Base-by-base conservation (phyloP, 768 basidiomycete genomes). In the Gloeostereum incarnatum region DNA sequence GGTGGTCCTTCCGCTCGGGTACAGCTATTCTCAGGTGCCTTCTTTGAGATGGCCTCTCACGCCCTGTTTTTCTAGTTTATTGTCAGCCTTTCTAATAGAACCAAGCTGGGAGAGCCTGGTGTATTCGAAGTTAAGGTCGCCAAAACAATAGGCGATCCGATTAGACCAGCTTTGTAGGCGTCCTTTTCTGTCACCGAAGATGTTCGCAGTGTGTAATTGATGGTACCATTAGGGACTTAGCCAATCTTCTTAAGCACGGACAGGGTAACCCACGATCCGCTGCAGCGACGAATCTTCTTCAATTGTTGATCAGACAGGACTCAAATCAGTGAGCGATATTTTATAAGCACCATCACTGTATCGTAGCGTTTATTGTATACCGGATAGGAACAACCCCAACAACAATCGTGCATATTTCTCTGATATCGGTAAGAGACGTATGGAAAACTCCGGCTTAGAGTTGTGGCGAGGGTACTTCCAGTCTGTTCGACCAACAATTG, bases 381-480 rank as follows among this genome's bases (percentile, higher is more conserved):
- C n/a, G n/a, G 39, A 13, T 17, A 60, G 59, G 0, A 53, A 46
- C 29, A 56, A 56, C 26, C 56, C 62, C 0, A 58, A 64, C 41
- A 64, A 54, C 4, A 45, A 53, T 0, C 57, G 38, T 2, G 52
- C 62, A 0, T 65, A 60, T 31, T 64, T 58, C 36, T 55, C 49
- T 16, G 32, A 29, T 13, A 51, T 41, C 2, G 49, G 40, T 32
- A 48, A 44, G 31, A 38, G 42, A 27, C 22, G 2, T 0, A 11
- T 50, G 11, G 27, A 10, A 0, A 42, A 45, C 1, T 39, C 42
- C 23, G 42, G 49, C 0, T 49, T 67, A 1, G 56, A 60, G 11
- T 29, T 66, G 1, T 51, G 62, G 38, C 59, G 56, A 3, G 62
- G 62, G 0, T 64, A 46, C 35, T 62, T 52, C 38, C 62, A 64